Percentiles rank a stretch among this genome's conserved stretches.
Evolutionary conservation across 2,329 filamentous ascomycete genomes (phyloP).

Genomic region (Arthrinium puccinioides): DNA sequence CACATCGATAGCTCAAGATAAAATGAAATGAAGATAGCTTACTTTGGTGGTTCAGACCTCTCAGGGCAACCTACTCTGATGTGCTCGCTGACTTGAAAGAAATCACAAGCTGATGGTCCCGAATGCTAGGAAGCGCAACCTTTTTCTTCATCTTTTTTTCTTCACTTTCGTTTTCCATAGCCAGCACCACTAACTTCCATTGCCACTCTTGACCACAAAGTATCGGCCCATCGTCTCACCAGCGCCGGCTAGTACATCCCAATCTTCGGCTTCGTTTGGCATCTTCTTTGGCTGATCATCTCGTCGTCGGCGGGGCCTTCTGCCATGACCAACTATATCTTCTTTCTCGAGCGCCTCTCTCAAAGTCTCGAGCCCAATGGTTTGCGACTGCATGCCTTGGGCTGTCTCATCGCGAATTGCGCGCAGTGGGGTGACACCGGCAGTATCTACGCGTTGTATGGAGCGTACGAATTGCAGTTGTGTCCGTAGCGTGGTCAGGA

Average conservation of each 20-base stretch:
- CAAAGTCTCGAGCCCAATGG: slow-evolving; percentile 52
- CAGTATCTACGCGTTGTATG: slow-evolving; percentile 72
- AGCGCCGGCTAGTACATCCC: slow-evolving; percentile 64
- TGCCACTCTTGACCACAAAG: slow-evolving; percentile 67
- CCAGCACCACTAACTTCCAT: too few species aligned
- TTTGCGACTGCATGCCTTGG: slow-evolving; percentile 44
- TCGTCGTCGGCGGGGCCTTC: slow-evolving; percentile 16
- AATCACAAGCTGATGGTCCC: background rate
- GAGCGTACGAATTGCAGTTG: slow-evolving; percentile 89
- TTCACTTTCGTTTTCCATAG: too few species aligned
- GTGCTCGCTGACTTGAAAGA: background rate
- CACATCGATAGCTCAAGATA: too few species aligned
- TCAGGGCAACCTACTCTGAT: background rate
- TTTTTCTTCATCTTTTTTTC: too few species aligned
- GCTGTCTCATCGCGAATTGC: slow-evolving; percentile 76
- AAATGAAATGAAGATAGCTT: too few species aligned
- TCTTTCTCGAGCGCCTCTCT: slow-evolving; percentile 52
- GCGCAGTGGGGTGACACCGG: slow-evolving; percentile 63
- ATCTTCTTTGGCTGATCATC: slow-evolving; percentile 1
- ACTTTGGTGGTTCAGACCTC: background rate
- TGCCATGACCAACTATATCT: slow-evolving; percentile 48
- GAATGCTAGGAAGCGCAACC: background rate
- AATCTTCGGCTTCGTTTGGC: slow-evolving; percentile 35
- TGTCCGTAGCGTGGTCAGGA: slow-evolving; percentile 68
- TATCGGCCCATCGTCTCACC: slow-evolving; percentile 61